A percentile compares a stretch with the other conserved stretches of the same genome.
Conservation (phyloP, 2,329 filamentous ascomycete species). For the Daldinia eschscholtzii region DNA sequence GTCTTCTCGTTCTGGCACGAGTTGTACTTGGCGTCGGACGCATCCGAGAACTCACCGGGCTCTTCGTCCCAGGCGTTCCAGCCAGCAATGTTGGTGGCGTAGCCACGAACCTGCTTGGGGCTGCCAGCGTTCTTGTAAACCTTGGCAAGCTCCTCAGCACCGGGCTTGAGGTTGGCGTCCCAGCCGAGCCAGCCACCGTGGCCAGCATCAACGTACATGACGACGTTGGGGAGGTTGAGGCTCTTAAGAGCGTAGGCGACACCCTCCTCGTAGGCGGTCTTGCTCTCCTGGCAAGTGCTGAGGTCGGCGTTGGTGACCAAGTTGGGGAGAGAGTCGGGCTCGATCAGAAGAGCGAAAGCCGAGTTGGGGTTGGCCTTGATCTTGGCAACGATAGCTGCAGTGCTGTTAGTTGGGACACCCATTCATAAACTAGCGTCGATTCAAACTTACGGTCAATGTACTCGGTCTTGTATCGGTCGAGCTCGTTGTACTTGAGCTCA, state of each 20-base stretch:
- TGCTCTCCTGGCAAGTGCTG: conserved; percentile 62
- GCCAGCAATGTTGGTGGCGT: conserved; percentile 70
- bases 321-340: conserved; percentile 71
- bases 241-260: conserved; percentile 65
- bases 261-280: conserved; percentile 63
- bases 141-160: conserved; percentile 62
- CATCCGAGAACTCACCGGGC: conserved; percentile 52
- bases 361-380: conserved; percentile 62
- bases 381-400: conserved; percentile 57
- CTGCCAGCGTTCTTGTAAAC: conserved; percentile 66
- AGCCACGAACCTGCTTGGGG: conserved; percentile 65
- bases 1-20: conserved; percentile 67
- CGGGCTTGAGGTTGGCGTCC: conserved; percentile 66
- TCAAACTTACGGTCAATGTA: conserved; percentile 63
- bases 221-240: conserved; percentile 69
- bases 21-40: conserved; percentile 60
- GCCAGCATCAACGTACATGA: conserved; percentile 70
- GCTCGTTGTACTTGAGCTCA: conserved; percentile 65
- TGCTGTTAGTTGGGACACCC: conserved; percentile 11
- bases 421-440: not conserved
- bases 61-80: conserved; percentile 63
- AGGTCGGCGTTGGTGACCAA: conserved; percentile 68
- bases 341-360: conserved; percentile 61
- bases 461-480: conserved; percentile 64
- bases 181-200: conserved; percentile 72